phyloP scores from a whole-genome alignment of 2,329 filamentous ascomycete species.

The Diplocarpon rosae region DNA sequence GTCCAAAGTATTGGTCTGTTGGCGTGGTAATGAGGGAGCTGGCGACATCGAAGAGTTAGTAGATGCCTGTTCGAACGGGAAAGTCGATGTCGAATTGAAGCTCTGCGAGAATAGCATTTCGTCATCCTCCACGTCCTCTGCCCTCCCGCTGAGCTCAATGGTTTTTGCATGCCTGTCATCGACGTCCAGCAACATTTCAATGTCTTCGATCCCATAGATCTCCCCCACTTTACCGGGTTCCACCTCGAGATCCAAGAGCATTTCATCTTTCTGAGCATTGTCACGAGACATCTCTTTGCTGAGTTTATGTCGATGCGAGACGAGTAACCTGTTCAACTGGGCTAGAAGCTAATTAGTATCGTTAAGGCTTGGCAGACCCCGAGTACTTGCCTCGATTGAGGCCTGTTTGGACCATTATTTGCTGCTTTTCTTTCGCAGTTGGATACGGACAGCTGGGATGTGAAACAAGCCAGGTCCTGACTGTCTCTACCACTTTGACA shows the following conservation, averaged over 20 bases:
- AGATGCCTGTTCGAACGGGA: background rate
- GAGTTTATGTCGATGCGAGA: too few species aligned
- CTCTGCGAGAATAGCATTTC: background rate
- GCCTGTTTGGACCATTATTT: constrained; percentile 4
- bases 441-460: constrained; percentile 1
- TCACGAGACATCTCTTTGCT: too few species aligned
- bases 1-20: background rate
- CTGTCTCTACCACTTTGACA: constrained; percentile 1
- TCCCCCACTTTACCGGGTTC: too few species aligned
- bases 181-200: background rate
- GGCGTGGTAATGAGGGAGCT: background rate
- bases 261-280: too few species aligned
- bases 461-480: constrained; percentile 1
- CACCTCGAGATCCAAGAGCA: too few species aligned
- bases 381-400: background rate
- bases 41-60: background rate
- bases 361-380: background rate
- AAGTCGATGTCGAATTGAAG: background rate
- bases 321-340: background rate
- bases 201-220: background rate
- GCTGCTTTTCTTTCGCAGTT: constrained; percentile 1
- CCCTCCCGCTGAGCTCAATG: background rate
- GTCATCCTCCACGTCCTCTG: background rate
- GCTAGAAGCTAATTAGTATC: background rate
- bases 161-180: background rate